These are phyloP conservation scores for Orbilia quercus DNA, from an alignment of 2,329 filamentous ascomycete genomes.

Conservation along the genomic window DNA sequence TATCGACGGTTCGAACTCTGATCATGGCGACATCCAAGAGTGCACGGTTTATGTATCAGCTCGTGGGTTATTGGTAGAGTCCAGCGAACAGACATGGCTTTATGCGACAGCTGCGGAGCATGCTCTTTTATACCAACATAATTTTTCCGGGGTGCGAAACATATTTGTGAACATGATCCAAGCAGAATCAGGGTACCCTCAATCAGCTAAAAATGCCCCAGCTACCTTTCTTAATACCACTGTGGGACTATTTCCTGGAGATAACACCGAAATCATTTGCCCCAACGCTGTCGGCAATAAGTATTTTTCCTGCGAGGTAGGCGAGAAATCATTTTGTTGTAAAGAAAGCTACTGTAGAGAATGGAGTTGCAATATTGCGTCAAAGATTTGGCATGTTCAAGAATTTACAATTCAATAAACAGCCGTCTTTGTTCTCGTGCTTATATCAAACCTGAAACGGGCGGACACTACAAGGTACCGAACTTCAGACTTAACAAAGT, in stretches of 20 bases:
- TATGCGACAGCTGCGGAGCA: conserved; percentile 71
- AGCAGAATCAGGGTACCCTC: conserved; percentile 65
- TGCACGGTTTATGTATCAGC: conserved; percentile 60
- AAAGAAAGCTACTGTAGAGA: not conserved
- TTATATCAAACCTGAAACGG: not conserved
- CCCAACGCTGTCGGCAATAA: conserved; percentile 44
- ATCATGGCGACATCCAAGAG: not conserved
- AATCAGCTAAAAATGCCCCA: conserved; percentile 31
- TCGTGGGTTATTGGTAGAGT: conserved; percentile 62
- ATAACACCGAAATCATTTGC: conserved; percentile 9
- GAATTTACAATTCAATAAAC: not conserved
- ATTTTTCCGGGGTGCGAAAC: conserved; percentile 71
- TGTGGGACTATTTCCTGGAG: conserved; percentile 63
- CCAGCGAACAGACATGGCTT: conserved; percentile 61
- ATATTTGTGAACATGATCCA: conserved; percentile 69
- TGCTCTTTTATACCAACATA: conserved; percentile 76
- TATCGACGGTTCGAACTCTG: conserved; percentile 6
- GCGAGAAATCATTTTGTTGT: conserved; percentile 34
- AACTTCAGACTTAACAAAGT: not conserved
- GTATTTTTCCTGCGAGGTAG: conserved; percentile 56
- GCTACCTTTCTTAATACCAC: conserved; percentile 33
- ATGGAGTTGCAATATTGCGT: conserved; percentile 4
- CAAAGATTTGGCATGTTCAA: not conserved
- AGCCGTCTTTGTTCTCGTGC: no score
- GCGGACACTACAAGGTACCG: not conserved